A percentile compares a stretch with the other conserved stretches of the same genome.
Evolutionary conservation across 768 basidiomycete genomes (phyloP).

Genomic region (Neoboletus brunneissimus): DNA sequence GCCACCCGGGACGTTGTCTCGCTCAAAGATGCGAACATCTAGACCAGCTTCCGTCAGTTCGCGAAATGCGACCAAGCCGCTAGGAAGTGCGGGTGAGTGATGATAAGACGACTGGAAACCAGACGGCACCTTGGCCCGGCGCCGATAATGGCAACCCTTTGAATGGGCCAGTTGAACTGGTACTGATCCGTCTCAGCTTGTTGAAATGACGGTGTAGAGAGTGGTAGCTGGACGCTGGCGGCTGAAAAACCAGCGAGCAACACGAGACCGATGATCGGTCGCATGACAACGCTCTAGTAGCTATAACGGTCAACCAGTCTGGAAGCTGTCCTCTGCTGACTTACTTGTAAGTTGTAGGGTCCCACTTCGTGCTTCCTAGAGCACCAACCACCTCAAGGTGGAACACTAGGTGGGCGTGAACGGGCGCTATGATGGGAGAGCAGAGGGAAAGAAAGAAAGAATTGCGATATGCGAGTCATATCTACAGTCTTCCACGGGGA

Average conservation of each 20-base stretch:
- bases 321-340: too few species aligned
- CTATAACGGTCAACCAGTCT: too few species aligned
- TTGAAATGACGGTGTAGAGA: not conserved
- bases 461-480: too few species aligned
- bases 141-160: too few species aligned
- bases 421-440: too few species aligned
- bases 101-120: not conserved
- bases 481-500: too few species aligned
- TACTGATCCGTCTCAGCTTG: not conserved
- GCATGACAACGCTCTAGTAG: too few species aligned
- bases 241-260: not conserved
- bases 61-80: not conserved
- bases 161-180: constrained; percentile 12
- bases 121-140: not conserved
- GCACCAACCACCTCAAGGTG: too few species aligned
- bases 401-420: too few species aligned
- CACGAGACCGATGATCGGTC: not conserved
- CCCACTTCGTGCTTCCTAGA: too few species aligned
- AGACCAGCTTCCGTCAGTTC: not conserved
- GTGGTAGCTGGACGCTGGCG: not conserved
- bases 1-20: not conserved
- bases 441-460: too few species aligned
- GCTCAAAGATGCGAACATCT: not conserved
- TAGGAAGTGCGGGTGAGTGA: not conserved
- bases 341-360: too few species aligned